Evolutionary conservation across 495 filamentous ascomycete genomes (phyloP).

Genomic region (Xylaria venustula): DNA sequence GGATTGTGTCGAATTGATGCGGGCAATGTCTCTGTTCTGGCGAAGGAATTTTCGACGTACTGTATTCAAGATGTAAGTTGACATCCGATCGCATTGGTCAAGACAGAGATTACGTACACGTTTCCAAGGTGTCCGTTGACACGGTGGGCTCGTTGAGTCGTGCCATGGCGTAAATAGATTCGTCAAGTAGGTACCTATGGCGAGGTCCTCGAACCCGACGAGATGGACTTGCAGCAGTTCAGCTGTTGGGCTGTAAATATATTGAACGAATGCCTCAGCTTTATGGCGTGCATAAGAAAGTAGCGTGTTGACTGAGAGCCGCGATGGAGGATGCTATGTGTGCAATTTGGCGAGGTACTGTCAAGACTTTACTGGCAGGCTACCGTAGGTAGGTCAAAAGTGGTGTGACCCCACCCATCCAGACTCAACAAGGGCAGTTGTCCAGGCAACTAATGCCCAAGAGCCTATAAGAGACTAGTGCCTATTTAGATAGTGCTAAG

Average conservation of each 20-base stretch:
- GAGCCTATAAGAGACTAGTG: background rate
- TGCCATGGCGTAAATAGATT: slow-evolving; percentile 63
- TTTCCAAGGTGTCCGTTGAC: slow-evolving; percentile 72
- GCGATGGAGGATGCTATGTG: slow-evolving; percentile 2
- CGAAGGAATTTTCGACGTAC: slow-evolving; percentile 84
- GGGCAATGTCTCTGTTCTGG: slow-evolving; percentile 92
- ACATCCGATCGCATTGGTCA: background rate
- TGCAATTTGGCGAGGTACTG: background rate
- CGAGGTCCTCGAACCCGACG: slow-evolving; percentile 12
- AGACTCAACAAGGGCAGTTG: slow-evolving; percentile 8
- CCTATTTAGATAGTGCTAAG: too few relatives aligned
- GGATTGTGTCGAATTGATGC: slow-evolving; percentile 87
- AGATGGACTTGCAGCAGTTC: background rate
- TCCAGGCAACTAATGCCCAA: background rate
- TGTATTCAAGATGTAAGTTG: slow-evolving; percentile 33
- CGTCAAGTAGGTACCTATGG: slow-evolving; percentile 25
- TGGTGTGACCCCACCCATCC: slow-evolving; percentile 7
- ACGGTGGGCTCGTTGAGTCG: slow-evolving; percentile 81
- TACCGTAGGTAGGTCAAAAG: slow-evolving; percentile 1
- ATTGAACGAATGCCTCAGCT: background rate
- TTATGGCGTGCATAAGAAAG: background rate
- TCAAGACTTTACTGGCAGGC: slow-evolving; percentile 5
- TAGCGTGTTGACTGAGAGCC: background rate
- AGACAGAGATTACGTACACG: slow-evolving; percentile 57
- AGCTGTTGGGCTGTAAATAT: slow-evolving; percentile 19